phyloP scores from a whole-genome alignment of 176 grass and related monocot species.

The Paspalum vaginatum region DNA sequence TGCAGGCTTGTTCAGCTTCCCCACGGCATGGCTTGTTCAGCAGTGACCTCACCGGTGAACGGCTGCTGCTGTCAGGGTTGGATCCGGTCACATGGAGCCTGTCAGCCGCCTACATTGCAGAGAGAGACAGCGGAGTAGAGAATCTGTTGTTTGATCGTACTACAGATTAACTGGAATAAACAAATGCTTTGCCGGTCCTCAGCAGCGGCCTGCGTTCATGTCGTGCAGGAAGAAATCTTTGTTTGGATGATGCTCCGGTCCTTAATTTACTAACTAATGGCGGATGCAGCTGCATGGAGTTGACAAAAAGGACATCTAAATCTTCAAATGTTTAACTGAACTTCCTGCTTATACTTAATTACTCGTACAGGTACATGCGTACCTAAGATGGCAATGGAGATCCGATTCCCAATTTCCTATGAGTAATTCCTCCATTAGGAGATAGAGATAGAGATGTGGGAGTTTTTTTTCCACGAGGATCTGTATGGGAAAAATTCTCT shows the following conservation, averaged over 20 bases:
- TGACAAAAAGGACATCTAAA: not conserved
- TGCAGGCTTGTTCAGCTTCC: too few relatives aligned
- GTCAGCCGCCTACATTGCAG: not conserved
- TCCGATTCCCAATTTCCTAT: too few relatives aligned
- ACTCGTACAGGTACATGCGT: too few relatives aligned
- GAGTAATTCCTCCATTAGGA: too few relatives aligned
- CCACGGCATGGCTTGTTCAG: not conserved
- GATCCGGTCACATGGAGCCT: constrained; percentile 43
- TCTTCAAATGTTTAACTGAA: not conserved
- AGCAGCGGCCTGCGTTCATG: not conserved
- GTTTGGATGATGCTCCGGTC: not conserved
- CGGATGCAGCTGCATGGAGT: not conserved
- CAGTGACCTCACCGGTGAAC: constrained; percentile 41
- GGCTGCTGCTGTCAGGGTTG: constrained; percentile 27
- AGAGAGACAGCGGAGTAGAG: not conserved
- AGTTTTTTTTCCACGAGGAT: too few relatives aligned
- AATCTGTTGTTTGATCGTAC: not conserved
- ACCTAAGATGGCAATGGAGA: too few relatives aligned
- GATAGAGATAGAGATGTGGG: too few relatives aligned
- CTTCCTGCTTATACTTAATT: too few relatives aligned
- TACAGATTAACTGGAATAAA: not conserved
- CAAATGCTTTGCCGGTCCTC: not conserved
- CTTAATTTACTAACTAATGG: not conserved
- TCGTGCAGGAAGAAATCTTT: not conserved
- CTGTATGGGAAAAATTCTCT: too few relatives aligned